These are phyloP conservation scores for Lactarius hatsudake DNA, from an alignment of 768 basidiomycete genomes.

Conservation along the genomic window DNA sequence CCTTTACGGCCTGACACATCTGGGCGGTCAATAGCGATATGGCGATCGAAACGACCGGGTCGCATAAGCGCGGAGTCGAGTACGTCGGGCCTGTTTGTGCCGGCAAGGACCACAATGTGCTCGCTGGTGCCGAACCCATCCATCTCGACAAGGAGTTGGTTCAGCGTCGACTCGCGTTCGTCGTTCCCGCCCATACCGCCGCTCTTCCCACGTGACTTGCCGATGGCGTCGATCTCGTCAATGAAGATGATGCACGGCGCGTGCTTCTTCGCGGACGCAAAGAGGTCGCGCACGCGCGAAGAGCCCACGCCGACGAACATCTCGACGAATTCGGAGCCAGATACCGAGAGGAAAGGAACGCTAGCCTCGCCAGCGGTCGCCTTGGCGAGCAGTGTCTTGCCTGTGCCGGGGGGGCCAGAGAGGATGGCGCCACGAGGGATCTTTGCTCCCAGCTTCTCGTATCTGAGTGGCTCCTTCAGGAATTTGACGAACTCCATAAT, in stretches of 20 bases:
- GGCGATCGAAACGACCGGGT: slow-evolving; percentile 96
- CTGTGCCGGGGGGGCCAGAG: slow-evolving; percentile 95
- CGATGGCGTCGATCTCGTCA: slow-evolving; percentile 99
- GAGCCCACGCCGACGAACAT: slow-evolving; percentile 99
- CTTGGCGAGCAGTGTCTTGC: slow-evolving; percentile 96
- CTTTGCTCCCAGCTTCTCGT: slow-evolving; percentile 96
- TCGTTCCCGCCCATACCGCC: slow-evolving; percentile 90
- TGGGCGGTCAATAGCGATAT: slow-evolving; percentile 92
- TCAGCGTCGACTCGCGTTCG: slow-evolving; percentile 95
- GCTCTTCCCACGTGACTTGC: slow-evolving; percentile 81
- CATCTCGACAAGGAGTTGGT: slow-evolving; percentile 98
- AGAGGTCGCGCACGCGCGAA: slow-evolving; percentile 94
- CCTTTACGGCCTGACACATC: slow-evolving; percentile 92
- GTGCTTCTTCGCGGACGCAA: slow-evolving; percentile 95
- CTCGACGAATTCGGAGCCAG: slow-evolving; percentile 98
- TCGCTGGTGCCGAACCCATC: slow-evolving; percentile 98
- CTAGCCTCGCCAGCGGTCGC: slow-evolving; percentile 98
- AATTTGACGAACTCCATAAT: slow-evolving; percentile 99
- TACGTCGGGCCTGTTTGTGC: slow-evolving; percentile 96
- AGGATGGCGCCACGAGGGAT: slow-evolving; percentile 94
- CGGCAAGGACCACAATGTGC: slow-evolving; percentile 93
- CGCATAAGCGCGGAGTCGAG: slow-evolving; percentile 94
- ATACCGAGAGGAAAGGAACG: slow-evolving; percentile 97
- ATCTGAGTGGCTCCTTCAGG: slow-evolving; percentile 91
- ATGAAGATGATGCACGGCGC: slow-evolving; percentile 99